Conservation (phyloP, 192 early-diverging fungal species). For the Entophlyctis luteolus region DNA sequence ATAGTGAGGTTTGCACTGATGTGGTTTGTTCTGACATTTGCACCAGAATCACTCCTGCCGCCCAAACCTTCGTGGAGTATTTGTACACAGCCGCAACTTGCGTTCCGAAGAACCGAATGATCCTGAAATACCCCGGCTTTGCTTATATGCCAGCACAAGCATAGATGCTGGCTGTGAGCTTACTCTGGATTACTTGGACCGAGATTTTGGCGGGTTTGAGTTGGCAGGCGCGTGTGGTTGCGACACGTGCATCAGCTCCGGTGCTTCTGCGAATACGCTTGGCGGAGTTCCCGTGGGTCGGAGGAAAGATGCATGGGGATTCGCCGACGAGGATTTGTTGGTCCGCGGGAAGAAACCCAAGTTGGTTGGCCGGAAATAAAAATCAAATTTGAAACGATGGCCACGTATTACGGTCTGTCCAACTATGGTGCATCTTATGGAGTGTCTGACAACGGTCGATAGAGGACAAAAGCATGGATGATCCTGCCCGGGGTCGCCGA, state of each 20-base stretch:
- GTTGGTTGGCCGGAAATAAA: no score
- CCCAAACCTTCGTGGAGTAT: conserved; percentile 3
- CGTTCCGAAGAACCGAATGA: not conserved
- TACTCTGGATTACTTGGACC: not conserved
- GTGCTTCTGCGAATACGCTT: no score
- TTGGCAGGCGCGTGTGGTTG: not conserved
- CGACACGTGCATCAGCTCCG: no score
- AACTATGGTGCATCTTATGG: not conserved
- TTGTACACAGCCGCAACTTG: not conserved
- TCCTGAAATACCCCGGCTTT: not conserved
- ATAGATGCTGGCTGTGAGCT: not conserved
- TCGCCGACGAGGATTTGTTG: no score
- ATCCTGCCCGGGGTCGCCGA: not conserved
- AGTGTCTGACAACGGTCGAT: not conserved
- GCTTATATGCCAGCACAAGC: not conserved
- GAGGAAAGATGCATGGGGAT: no score
- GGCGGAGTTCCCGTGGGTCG: no score
- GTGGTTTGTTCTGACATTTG: not conserved
- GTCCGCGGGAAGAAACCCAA: no score
- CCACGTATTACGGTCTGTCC: conserved; percentile 1
- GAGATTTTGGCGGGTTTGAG: not conserved
- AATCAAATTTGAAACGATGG: no score
- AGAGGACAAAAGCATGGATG: conserved; percentile 19
- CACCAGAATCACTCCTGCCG: conserved; percentile 14
- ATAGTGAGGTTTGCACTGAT: not conserved